These are phyloP conservation scores for Arthrobotrys conoides DNA, from an alignment of 2,329 filamentous ascomycete species.

Conservation along the genomic window DNA sequence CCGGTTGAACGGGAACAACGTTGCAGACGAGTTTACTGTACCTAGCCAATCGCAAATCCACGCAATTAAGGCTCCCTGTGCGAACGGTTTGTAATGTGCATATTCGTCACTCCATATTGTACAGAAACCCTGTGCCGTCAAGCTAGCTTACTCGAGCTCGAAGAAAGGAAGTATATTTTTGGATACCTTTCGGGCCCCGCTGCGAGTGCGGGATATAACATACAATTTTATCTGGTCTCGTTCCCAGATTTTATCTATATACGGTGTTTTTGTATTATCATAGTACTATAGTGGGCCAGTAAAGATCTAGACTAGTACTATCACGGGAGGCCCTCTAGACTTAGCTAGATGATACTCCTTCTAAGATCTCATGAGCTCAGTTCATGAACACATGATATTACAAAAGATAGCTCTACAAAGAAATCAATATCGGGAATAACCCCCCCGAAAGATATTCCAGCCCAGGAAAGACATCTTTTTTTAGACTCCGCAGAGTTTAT, in stretches of 20 bases:
- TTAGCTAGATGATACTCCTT: background rate
- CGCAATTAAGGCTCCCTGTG: background rate
- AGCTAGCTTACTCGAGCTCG: no score
- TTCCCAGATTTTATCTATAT: background rate
- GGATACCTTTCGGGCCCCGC: slow-evolving; percentile 3
- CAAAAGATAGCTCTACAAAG: background rate
- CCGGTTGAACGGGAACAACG: background rate
- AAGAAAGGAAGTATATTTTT: slow-evolving; percentile 12
- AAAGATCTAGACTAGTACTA: slow-evolving; percentile 1
- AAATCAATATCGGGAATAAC: background rate
- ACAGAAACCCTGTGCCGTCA: background rate
- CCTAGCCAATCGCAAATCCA: background rate
- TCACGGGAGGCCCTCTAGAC: background rate
- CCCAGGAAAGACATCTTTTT: background rate
- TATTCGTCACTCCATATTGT: background rate
- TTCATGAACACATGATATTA: background rate
- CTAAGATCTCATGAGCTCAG: background rate
- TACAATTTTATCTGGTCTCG: no score
- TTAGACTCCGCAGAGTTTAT: slow-evolving; percentile 3
- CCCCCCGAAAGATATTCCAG: background rate
- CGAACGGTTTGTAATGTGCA: background rate
- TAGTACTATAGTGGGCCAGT: no score
- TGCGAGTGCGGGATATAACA: no score
- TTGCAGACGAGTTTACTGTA: background rate
- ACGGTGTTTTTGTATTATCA: background rate